Conservation (phyloP, 495 filamentous ascomycete genomes). For the Neurospora discreta region DNA sequence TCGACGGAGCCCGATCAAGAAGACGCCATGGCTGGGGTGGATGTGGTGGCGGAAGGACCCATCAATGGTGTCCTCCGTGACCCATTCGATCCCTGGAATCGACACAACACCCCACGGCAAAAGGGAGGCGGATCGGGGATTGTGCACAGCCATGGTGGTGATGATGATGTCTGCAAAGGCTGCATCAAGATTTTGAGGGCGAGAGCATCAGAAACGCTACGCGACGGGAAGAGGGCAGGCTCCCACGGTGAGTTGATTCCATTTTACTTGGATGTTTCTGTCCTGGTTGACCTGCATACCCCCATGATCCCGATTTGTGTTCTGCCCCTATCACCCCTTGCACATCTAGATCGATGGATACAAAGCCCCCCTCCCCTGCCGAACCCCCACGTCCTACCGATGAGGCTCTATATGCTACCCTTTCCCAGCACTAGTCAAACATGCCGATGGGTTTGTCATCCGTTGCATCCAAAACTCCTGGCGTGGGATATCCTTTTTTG, state of each 20-base stretch:
- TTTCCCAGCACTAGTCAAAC: background rate
- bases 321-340: background rate
- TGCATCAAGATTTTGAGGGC: slow-evolving; percentile 20
- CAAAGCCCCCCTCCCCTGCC: background rate
- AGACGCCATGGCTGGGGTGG: slow-evolving; percentile 16
- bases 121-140: background rate
- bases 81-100: slow-evolving; percentile 21
- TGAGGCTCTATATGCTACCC: background rate
- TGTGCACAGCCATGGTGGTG: background rate
- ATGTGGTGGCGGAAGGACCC: slow-evolving; percentile 5
- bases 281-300: background rate
- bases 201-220: slow-evolving; percentile 8
- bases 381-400: background rate
- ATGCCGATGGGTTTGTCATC: background rate
- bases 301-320: background rate
- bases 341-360: background rate
- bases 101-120: background rate
- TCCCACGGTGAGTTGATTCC: slow-evolving; percentile 11
- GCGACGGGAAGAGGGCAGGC: background rate
- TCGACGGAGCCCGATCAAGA: background rate
- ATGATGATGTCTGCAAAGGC: slow-evolving; percentile 16
- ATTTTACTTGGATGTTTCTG: background rate
- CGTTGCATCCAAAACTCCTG: background rate
- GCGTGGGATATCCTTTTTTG: background rate
- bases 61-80: slow-evolving; percentile 8